Evolutionary conservation across 2,329 filamentous ascomycete species (phyloP).

Genomic region (Colletotrichum godetiae): DNA sequence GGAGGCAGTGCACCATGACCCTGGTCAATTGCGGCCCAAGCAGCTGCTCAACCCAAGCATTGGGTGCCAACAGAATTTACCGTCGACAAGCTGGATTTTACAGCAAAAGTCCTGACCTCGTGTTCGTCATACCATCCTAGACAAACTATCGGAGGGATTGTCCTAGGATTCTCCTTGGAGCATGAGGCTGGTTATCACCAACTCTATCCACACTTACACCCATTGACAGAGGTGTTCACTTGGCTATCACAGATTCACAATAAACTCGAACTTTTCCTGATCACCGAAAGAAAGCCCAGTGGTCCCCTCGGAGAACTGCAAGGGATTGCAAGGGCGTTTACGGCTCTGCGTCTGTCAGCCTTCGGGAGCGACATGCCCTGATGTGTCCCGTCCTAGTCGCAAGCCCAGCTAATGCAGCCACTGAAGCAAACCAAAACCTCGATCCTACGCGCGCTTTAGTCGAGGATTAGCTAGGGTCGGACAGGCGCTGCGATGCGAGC

Average conservation of each 20-base stretch:
- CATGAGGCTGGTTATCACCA: neutral
- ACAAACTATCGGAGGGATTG: neutral
- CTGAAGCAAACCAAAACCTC: constrained; percentile 2
- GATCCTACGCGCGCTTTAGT: neutral
- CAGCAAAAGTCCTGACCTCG: constrained; percentile 1
- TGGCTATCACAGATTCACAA: too few relatives aligned
- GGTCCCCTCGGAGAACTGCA: neutral
- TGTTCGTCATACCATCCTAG: constrained; percentile 16
- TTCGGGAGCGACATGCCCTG: neutral
- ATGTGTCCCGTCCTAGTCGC: constrained; percentile 3
- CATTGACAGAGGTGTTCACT: neutral
- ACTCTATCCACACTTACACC: neutral
- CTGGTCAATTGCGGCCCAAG: constrained; percentile 31
- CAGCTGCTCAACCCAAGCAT: constrained; percentile 21
- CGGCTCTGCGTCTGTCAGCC: constrained; percentile 2
- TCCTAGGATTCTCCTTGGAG: neutral
- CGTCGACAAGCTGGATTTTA: constrained; percentile 18
- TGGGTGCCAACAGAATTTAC: constrained; percentile 25
- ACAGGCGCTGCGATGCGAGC: constrained; percentile 14
- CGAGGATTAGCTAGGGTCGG: constrained; percentile 5
- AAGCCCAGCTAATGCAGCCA: constrained; percentile 23
- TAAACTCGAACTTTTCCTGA: neutral
- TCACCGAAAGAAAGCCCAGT: neutral
- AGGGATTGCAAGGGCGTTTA: neutral
- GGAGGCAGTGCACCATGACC: constrained; percentile 20